These are phyloP conservation scores for Podila epigama DNA, from an alignment of 192 early-diverging fungal species.

Conservation along the genomic window DNA sequence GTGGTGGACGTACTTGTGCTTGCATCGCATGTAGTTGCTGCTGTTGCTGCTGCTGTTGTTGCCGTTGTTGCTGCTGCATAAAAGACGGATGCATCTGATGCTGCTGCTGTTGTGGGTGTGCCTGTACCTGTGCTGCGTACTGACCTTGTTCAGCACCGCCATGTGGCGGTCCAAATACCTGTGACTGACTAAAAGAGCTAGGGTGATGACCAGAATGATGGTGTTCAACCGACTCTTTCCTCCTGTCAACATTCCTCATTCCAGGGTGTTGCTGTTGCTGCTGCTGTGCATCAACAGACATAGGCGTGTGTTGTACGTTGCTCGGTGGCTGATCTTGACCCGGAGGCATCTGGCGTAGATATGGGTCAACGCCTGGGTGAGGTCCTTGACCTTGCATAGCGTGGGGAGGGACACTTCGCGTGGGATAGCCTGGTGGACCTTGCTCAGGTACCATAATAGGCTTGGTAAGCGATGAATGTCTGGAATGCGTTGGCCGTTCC, in stretches of 20 bases:
- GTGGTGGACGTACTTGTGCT: no score
- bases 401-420: neutral
- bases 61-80: conserved; percentile 16
- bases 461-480: conserved; percentile 34
- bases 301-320: conserved; percentile 1
- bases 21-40: conserved; percentile 5
- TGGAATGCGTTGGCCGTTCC: conserved; percentile 30
- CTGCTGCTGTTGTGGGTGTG: conserved; percentile 15
- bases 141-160: neutral
- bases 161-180: no score
- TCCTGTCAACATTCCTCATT: neutral
- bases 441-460: conserved; percentile 2
- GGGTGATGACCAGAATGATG: conserved; percentile 4
- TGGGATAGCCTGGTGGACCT: neutral
- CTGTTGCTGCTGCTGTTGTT: conserved; percentile 3
- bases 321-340: neutral
- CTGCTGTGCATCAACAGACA: neutral
- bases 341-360: neutral
- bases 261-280: conserved; percentile 19
- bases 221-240: conserved; percentile 20
- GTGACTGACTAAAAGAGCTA: no score
- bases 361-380: neutral
- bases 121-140: neutral
- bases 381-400: neutral
- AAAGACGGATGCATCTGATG: no score